A percentile compares a stretch with the other conserved stretches of the same genome.
These are phyloP conservation scores for Cinnamomum micranthum DNA, from an alignment of 164 flowering plant species.

Conservation along the genomic window DNA sequence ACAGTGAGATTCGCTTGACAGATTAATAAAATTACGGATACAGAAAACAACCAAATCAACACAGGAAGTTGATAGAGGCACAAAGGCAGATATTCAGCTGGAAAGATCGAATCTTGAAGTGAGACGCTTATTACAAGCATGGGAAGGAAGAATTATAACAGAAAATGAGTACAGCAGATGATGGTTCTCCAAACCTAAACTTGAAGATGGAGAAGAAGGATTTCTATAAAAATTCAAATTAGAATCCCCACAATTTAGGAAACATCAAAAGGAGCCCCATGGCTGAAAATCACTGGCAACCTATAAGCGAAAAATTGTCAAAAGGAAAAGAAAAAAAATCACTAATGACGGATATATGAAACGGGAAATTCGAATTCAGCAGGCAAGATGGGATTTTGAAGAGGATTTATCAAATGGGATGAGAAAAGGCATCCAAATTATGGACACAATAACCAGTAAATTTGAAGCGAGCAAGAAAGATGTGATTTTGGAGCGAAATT, in stretches of 20 bases:
- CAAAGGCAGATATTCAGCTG: neutral
- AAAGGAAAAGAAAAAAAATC: too few relatives aligned
- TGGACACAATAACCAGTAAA: neutral
- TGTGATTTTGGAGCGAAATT: constrained; percentile 63
- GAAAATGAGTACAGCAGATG: too few relatives aligned
- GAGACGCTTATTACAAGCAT: too few relatives aligned
- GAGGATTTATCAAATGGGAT: neutral
- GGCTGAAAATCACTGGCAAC: too few relatives aligned
- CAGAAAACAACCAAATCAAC: neutral
- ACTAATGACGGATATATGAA: too few relatives aligned
- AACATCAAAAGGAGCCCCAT: too few relatives aligned
- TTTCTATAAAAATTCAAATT: too few relatives aligned
- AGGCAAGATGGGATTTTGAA: neutral
- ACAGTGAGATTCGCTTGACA: neutral
- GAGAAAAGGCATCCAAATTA: neutral
- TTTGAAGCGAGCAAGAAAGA: constrained; percentile 8
- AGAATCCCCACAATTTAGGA: too few relatives aligned
- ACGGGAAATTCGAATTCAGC: neutral
- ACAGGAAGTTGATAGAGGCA: neutral
- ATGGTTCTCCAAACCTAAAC: too few relatives aligned
- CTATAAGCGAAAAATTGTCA: too few relatives aligned
- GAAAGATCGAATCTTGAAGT: neutral
- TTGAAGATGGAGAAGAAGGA: too few relatives aligned
- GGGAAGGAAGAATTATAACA: too few relatives aligned
- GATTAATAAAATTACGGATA: neutral